Base-by-base conservation (phyloP, 1,284 basidiomycete genomes). In the Neolentinus lepideus region DNA sequence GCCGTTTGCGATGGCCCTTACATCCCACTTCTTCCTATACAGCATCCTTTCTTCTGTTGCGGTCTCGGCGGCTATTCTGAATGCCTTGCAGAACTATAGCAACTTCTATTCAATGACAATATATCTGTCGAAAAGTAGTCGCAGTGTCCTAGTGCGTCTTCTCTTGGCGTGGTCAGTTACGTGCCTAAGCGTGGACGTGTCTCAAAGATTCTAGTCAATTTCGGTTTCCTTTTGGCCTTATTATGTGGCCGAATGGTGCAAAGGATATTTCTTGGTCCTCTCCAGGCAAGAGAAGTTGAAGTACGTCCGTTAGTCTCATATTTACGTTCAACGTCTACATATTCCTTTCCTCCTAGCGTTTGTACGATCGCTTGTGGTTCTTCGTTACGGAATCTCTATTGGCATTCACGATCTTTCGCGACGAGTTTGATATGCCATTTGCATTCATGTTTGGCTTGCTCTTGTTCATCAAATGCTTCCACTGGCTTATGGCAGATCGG, bases 291-390 rank as follows among this genome's bases (percentile, higher is more conserved):
- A 57, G 97, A 99, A 72, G 80, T 98, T 50, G 97, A 99, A 81
- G 94, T 93, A 66, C 50, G 82, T 66, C 14, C 31, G 26, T 51
- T 2, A 48, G 53, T 48, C 33, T 43, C n/a, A 57, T 36, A 29
- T 33, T 43, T 46, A 35, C 43, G n/a, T n/a, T n/a, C 36, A 52
- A 21, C 59, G 19, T n/a, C 27, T 52, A 38, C 19, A 54, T 29
- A 45, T 25, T 46, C 43, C 26, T 52, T 56, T 51, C 57, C 51
- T 2, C 55, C 2, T 66, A 95, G 92, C 89, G 95, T 48, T 77
- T 99, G 1, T 97, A 97, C 70, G 96, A 99, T 67, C 81, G 92
- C 59, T 80, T 93, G 46, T 98, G 97, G 96, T 95, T 96, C 75
- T 97, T 97, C 70, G 83, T 98, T 55, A 98, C 95, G 0, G 96